phyloP scores from a whole-genome alignment of 2,329 filamentous ascomycete species.

The Colletotrichum endophyticum region DNA sequence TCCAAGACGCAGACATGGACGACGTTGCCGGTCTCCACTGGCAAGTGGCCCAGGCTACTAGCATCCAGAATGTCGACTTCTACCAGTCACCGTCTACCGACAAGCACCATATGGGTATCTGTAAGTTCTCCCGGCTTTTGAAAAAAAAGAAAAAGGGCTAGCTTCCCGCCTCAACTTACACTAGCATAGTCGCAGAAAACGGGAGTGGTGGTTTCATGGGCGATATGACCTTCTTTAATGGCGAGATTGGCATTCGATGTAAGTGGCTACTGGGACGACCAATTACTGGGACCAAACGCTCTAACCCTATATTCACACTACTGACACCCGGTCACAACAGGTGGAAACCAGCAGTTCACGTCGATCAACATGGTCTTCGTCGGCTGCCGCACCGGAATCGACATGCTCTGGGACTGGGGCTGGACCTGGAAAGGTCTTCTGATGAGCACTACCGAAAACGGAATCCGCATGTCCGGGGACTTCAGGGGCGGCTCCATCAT shows the following conservation, averaged over 20 bases:
- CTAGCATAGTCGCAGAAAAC: slow-evolving; percentile 23
- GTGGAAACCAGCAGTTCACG: slow-evolving; percentile 71
- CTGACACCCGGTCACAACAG: slow-evolving; percentile 32
- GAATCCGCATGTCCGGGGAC: not conserved
- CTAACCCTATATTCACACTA: not conserved
- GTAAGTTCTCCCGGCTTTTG: not conserved
- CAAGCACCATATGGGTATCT: slow-evolving; percentile 23
- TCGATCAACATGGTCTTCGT: slow-evolving; percentile 71
- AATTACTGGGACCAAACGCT: not conserved
- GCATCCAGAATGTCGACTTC: slow-evolving; percentile 56
- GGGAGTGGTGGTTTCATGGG: slow-evolving; percentile 48
- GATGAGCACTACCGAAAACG: not conserved
- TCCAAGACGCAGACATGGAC: slow-evolving; percentile 32
- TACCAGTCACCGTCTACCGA: slow-evolving; percentile 32
- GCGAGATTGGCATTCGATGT: slow-evolving; percentile 54
- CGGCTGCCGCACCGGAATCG: slow-evolving; percentile 67
- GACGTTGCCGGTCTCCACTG: slow-evolving; percentile 59
- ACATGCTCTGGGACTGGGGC: slow-evolving; percentile 76
- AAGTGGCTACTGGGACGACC: not conserved
- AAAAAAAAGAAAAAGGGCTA: not conserved
- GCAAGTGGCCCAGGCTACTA: slow-evolving; percentile 66
- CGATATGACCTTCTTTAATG: slow-evolving; percentile 68
- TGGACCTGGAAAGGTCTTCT: slow-evolving; percentile 51
- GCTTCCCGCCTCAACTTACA: not conserved
- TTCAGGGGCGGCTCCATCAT: not conserved